Conservation (phyloP, 179 eudicot genomes). For the Sideroxylon spinosum region DNA sequence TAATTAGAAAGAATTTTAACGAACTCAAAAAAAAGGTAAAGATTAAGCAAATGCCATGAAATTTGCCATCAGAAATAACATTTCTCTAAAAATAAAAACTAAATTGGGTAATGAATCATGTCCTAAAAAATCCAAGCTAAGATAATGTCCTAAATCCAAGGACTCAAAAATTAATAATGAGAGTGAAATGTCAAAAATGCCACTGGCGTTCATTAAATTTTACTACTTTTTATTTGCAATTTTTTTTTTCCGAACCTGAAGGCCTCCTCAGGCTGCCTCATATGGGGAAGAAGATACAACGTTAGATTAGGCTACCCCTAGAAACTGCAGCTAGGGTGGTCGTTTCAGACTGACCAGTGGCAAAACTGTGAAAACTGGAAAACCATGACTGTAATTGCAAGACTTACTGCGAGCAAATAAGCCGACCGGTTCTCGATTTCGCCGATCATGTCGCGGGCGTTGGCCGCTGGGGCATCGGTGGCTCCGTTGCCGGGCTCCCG, state of each 20-base stretch:
- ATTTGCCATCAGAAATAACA: background rate
- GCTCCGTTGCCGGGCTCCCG: constrained; percentile 54
- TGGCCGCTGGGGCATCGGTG: constrained; percentile 35
- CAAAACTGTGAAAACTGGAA: constrained; percentile 20
- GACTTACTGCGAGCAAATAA: constrained; percentile 78
- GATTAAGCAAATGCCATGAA: no score
- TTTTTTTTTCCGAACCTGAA: constrained; percentile 18
- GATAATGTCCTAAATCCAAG: background rate
- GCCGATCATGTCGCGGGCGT: constrained; percentile 80
- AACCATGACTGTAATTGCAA: background rate
- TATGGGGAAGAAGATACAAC: constrained; percentile 21
- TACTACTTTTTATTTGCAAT: constrained; percentile 14
- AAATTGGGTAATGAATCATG: background rate
- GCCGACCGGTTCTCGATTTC: constrained; percentile 93
- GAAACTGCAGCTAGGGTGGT: constrained; percentile 26
- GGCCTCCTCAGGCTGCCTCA: constrained; percentile 30
- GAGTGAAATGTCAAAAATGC: constrained; percentile 1
- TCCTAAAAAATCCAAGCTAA: background rate
- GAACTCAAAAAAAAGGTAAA: no score
- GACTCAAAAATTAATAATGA: no score
- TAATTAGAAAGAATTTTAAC: no score
- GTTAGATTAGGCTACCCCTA: constrained; percentile 1
- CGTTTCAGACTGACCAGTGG: constrained; percentile 25
- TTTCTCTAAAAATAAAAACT: background rate
- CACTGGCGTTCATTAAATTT: constrained; percentile 9